A percentile compares a stretch with the other conserved stretches of the same genome.
phyloP scores from a whole-genome alignment of 139 green algal species.

The Chlorella sp. region DNA sequence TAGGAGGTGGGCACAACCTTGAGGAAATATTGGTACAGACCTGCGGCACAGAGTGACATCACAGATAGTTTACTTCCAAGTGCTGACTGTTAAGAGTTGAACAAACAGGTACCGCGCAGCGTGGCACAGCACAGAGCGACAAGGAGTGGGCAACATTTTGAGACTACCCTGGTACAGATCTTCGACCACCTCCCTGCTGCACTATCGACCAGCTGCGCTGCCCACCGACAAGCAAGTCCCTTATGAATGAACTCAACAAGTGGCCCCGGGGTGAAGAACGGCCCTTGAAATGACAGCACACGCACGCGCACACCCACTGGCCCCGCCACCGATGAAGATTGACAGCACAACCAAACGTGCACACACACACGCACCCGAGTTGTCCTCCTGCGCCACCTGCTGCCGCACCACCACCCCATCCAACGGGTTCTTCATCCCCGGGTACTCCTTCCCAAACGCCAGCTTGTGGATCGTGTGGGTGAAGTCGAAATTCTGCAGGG shows the following conservation, averaged over 20 bases:
- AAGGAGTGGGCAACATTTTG: neutral
- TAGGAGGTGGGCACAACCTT: constrained; percentile 98
- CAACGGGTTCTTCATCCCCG: constrained; percentile 86
- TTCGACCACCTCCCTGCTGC: too few species aligned
- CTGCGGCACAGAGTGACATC: neutral
- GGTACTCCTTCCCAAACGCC: constrained; percentile 81
- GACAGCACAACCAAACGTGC: neutral
- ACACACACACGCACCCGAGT: constrained; percentile 7
- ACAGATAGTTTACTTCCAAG: too few species aligned
- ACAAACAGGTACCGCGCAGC: too few species aligned
- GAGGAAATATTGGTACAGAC: constrained; percentile 96
- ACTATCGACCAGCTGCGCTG: too few species aligned
- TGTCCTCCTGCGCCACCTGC: neutral
- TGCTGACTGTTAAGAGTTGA: too few species aligned
- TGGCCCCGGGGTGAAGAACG: too few species aligned
- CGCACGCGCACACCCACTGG: too few species aligned
- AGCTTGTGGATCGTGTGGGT: constrained; percentile 88
- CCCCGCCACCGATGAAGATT: too few species aligned
- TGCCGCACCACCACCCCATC: constrained; percentile 61
- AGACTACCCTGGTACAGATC: neutral
- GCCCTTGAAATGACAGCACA: too few species aligned
- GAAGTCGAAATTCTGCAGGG: constrained; percentile 77
- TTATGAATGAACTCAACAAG: too few species aligned
- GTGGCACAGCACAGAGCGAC: too few species aligned
- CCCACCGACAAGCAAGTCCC: too few species aligned